Evolutionary conservation across 345 rosid species (phyloP).

Genomic region (Syzygium aqueum): DNA sequence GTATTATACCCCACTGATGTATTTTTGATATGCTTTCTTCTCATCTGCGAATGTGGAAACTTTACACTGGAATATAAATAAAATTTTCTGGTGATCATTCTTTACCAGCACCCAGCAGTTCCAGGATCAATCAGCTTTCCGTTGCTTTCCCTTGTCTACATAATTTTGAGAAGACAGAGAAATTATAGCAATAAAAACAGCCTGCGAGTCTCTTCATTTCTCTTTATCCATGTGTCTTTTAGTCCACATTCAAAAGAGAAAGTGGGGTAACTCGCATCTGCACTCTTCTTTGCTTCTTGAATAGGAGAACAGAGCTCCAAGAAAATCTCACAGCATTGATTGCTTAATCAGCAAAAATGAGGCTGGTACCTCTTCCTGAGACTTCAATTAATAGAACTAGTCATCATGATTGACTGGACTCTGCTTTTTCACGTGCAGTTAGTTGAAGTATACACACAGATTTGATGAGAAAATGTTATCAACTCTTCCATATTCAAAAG

Average conservation of each 20-base stretch:
- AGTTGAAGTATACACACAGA: neutral
- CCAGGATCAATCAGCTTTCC: neutral
- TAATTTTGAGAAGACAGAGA: neutral
- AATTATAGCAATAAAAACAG: neutral
- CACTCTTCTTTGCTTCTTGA: neutral
- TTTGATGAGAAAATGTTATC: neutral
- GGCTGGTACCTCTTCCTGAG: neutral
- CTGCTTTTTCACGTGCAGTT: neutral
- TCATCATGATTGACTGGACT: neutral
- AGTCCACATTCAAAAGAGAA: neutral
- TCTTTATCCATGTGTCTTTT: neutral
- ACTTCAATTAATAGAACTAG: neutral
- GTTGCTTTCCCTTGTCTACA: neutral
- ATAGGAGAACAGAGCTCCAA: neutral
- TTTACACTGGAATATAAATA: neutral
- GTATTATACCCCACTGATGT: neutral
- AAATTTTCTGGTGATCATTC: neutral
- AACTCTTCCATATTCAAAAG: neutral
- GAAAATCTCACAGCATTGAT: neutral
- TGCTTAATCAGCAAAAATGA: neutral
- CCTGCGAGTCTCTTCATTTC: neutral
- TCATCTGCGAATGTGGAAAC: neutral
- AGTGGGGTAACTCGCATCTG: neutral
- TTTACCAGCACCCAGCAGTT: neutral
- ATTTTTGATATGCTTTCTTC: neutral